These are phyloP conservation scores for Penicillium sp. DNA, from an alignment of 2,329 filamentous ascomycete genomes.

Conservation along the genomic window DNA sequence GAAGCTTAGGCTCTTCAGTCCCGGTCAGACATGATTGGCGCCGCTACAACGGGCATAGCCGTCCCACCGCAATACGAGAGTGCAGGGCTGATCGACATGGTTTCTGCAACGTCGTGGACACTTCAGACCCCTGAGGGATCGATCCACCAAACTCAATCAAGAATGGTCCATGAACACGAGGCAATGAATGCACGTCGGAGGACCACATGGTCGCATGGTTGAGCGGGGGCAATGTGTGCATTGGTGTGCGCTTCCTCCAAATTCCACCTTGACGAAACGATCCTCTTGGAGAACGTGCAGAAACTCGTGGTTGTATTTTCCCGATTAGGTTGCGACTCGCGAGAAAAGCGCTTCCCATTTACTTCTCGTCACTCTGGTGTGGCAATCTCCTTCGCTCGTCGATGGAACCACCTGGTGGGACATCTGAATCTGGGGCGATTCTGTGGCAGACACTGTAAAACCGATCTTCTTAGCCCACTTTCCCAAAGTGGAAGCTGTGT, in stretches of 20 bases:
- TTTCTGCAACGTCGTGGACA: too few species aligned
- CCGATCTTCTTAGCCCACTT: too few species aligned
- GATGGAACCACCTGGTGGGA: too few species aligned
- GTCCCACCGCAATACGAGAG: constrained; percentile 1
- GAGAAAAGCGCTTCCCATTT: too few species aligned
- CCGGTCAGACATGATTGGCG: background rate
- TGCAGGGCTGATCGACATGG: too few species aligned
- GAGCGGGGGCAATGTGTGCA: background rate
- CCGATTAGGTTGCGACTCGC: too few species aligned
- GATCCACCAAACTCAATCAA: background rate
- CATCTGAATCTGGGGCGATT: too few species aligned
- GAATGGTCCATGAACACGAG: constrained; percentile 2
- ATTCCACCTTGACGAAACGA: background rate
- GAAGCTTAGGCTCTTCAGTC: constrained; percentile 1
- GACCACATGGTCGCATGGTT: background rate
- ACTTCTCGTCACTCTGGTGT: too few species aligned
- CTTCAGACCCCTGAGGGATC: background rate
- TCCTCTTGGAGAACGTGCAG: background rate
- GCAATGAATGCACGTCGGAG: background rate
- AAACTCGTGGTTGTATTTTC: too few species aligned
- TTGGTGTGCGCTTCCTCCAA: background rate
- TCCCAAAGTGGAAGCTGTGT: too few species aligned
- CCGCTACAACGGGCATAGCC: background rate
- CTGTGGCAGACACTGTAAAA: too few species aligned
- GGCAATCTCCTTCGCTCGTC: too few species aligned